A percentile compares a stretch with the other conserved stretches of the same genome.
These are phyloP conservation scores for Mucor indicus DNA, from an alignment of 371 early-diverging fungal genomes.

Conservation along the genomic window DNA sequence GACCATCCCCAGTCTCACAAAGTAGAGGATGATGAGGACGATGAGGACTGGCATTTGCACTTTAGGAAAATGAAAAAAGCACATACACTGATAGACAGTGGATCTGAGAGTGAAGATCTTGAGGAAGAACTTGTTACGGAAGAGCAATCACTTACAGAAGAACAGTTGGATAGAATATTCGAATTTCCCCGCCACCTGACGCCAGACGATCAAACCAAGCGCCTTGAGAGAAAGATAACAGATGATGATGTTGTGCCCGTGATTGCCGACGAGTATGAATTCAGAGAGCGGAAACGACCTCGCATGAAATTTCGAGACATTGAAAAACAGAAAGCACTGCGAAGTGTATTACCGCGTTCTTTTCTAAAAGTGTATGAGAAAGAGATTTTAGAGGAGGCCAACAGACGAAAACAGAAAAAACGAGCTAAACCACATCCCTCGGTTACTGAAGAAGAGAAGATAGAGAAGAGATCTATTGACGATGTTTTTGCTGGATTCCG, in stretches of 20 bases:
- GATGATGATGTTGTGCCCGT: neutral
- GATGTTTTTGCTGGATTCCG: conserved; percentile 11
- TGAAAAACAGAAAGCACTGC: conserved; percentile 1
- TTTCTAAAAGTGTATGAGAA: conserved; percentile 7
- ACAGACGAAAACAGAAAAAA: neutral
- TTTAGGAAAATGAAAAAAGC: too few species aligned
- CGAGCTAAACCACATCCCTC: neutral
- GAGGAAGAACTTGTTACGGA: neutral
- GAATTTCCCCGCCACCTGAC: neutral
- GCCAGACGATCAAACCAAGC: neutral
- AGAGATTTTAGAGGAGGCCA: conserved; percentile 2
- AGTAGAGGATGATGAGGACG: neutral
- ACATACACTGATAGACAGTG: too few species aligned
- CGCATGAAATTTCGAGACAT: neutral
- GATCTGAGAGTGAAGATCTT: neutral
- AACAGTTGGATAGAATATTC: neutral
- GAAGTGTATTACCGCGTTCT: conserved; percentile 12
- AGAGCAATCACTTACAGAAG: neutral
- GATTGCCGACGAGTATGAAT: neutral
- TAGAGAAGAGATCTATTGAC: conserved; percentile 2
- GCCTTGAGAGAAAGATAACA: neutral
- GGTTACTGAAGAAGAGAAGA: neutral
- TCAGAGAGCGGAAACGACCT: neutral
- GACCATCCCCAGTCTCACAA: neutral
- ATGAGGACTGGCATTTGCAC: neutral